A percentile compares a stretch with the other conserved stretches of the same genome.
phyloP scores from a whole-genome alignment of 305 asterid genomes.

The Andrographis paniculata region DNA sequence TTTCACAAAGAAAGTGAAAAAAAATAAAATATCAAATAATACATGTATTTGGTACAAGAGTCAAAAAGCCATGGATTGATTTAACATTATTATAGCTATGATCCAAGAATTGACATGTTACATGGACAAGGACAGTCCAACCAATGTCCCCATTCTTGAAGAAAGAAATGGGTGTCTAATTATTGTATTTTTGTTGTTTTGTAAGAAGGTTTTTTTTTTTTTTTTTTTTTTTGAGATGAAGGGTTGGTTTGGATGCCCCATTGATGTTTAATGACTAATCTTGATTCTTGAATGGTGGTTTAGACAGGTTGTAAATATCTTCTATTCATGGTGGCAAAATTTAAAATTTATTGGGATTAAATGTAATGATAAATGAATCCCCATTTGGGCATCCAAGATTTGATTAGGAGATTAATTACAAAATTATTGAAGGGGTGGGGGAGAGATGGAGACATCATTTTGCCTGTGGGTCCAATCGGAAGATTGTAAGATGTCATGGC shows the following conservation, averaged over 20 bases:
- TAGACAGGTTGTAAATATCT: too few relatives aligned
- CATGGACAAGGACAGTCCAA: constrained; percentile 26
- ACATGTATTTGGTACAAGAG: too few relatives aligned
- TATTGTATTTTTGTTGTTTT: constrained; percentile 1
- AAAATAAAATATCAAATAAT: too few relatives aligned
- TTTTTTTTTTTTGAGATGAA: not conserved
- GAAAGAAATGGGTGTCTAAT: not conserved
- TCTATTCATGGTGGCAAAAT: too few relatives aligned
- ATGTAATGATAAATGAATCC: not conserved
- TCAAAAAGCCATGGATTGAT: too few relatives aligned
- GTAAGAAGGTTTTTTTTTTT: not conserved
- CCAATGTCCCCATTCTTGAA: constrained; percentile 21
- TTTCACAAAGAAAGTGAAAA: too few relatives aligned
- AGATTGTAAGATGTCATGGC: too few relatives aligned
- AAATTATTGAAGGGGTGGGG: too few relatives aligned
- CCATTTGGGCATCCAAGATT: constrained; percentile 4
- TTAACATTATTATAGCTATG: not conserved
- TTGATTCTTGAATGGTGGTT: too few relatives aligned
- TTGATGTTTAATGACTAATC: constrained; percentile 4
- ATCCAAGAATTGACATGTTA: constrained; percentile 12
- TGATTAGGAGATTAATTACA: constrained; percentile 9
- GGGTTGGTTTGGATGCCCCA: constrained; percentile 9
- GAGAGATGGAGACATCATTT: too few relatives aligned
- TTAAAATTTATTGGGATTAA: too few relatives aligned
- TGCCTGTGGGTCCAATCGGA: too few relatives aligned